Conservation (phyloP, 495 filamentous ascomycete genomes). For the Xanthoparmelia taractica region DNA sequence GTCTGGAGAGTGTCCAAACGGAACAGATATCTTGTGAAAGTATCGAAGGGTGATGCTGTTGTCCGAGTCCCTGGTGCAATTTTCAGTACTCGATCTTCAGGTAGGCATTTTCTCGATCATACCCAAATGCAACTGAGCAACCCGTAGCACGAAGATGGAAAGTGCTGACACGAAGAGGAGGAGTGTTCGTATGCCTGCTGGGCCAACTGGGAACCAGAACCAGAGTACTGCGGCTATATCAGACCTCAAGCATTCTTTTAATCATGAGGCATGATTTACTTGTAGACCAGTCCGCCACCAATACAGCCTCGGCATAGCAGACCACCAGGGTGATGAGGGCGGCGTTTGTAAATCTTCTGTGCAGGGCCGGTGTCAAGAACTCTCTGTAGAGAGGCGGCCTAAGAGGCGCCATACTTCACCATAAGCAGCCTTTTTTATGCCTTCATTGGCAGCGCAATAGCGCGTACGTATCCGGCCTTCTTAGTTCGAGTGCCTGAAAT, state of each 20-base stretch:
- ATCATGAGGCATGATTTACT: slow-evolving; percentile 42
- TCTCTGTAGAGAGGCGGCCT: slow-evolving; percentile 63
- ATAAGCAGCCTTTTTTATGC: neutral
- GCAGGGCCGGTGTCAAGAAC: slow-evolving; percentile 81
- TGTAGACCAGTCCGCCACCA: slow-evolving; percentile 61
- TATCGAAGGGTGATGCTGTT: slow-evolving; percentile 56
- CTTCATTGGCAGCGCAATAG: neutral
- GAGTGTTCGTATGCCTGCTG: slow-evolving; percentile 61
- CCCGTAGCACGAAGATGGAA: slow-evolving; percentile 71
- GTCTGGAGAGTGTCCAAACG: slow-evolving; percentile 58
- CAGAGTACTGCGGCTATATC: slow-evolving; percentile 54
- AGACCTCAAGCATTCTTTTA: slow-evolving; percentile 12
- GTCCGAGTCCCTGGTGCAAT: slow-evolving; percentile 41
- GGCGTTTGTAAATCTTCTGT: slow-evolving; percentile 75
- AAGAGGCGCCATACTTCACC: neutral
- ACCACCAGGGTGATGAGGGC: slow-evolving; percentile 55
- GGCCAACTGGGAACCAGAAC: slow-evolving; percentile 78
- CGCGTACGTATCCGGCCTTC: neutral
- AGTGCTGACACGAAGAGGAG: slow-evolving; percentile 61
- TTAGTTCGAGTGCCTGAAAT: neutral
- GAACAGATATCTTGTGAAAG: slow-evolving; percentile 48
- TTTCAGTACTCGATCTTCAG: slow-evolving; percentile 17
- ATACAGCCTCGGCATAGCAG: slow-evolving; percentile 67
- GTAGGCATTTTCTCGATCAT: slow-evolving; percentile 14
- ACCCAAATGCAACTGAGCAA: slow-evolving; percentile 70